These are phyloP conservation scores for Fragilariopsis cylindrus DNA, from an alignment of 108 stramenopile species.

Conservation along the genomic window DNA sequence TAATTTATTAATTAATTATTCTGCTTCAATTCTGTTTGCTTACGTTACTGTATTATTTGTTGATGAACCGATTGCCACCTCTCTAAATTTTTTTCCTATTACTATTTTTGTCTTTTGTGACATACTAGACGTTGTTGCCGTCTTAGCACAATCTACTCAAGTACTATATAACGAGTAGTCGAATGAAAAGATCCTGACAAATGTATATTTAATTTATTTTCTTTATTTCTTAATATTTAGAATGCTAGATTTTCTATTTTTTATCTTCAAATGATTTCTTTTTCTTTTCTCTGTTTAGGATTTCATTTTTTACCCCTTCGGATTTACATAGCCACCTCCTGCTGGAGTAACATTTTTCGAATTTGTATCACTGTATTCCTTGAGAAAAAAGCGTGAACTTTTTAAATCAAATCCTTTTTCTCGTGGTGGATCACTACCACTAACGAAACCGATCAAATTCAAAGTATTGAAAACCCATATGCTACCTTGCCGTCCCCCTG, in stretches of 20 bases:
- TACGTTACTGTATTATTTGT: too few species aligned
- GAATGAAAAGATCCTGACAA: neutral
- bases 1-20: too few species aligned
- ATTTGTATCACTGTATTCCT: slow-evolving; percentile 76
- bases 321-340: slow-evolving; percentile 43
- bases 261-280: neutral
- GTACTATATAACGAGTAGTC: neutral
- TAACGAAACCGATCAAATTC: slow-evolving; percentile 82
- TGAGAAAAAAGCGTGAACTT: slow-evolving; percentile 83
- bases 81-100: too few species aligned
- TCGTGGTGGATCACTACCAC: slow-evolving; percentile 86
- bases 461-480: slow-evolving; percentile 90
- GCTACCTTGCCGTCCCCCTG: slow-evolving; percentile 85
- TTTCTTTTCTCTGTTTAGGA: neutral
- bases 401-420: slow-evolving; percentile 78
- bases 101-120: too few species aligned
- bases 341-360: slow-evolving; percentile 39
- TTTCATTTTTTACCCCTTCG: slow-evolving; percentile 6
- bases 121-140: too few species aligned
- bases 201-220: neutral
- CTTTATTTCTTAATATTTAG: neutral
- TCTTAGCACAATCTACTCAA: too few species aligned
- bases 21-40: too few species aligned
- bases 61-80: too few species aligned
- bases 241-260: neutral